Percentiles rank a stretch among this genome's conserved stretches.
Evolutionary conservation across 106 monocot species (phyloP).

Genomic region (Acanthochlamys bracteata): DNA sequence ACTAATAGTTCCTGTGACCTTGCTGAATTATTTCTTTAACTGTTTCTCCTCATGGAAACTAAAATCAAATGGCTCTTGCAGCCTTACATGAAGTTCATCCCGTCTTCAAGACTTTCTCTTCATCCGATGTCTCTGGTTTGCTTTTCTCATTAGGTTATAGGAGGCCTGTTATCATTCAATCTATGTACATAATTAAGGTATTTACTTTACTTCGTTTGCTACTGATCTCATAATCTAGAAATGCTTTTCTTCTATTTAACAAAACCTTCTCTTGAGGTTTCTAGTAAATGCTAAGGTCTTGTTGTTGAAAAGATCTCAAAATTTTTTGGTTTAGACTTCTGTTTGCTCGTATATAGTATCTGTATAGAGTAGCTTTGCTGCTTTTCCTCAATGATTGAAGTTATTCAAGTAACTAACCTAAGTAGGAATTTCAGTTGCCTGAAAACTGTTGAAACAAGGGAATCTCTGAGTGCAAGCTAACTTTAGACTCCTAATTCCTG

Average conservation of each 20-base stretch:
- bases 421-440: too few species aligned
- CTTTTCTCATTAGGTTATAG: conserved; percentile 63
- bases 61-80: conserved; percentile 16
- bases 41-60: not conserved
- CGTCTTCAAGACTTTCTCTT: conserved; percentile 66
- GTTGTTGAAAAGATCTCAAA: too few species aligned
- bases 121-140: conserved; percentile 50
- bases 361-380: too few species aligned
- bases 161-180: conserved; percentile 87
- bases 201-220: not conserved
- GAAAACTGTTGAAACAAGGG: too few species aligned
- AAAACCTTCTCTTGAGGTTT: not conserved
- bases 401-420: too few species aligned
- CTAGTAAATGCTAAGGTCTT: too few species aligned
- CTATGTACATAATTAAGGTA: conserved; percentile 99
- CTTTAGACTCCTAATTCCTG: too few species aligned
- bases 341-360: too few species aligned
- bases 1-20: not conserved
- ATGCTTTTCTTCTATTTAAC: not conserved
- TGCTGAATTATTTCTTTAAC: not conserved
- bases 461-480: too few species aligned
- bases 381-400: too few species aligned
- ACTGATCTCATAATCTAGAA: not conserved
- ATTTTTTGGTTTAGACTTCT: too few species aligned
- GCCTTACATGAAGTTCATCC: conserved; percentile 92